Evolutionary conservation across 176 grass and related monocot genomes (phyloP).

Genomic region (Oryza punctata): DNA sequence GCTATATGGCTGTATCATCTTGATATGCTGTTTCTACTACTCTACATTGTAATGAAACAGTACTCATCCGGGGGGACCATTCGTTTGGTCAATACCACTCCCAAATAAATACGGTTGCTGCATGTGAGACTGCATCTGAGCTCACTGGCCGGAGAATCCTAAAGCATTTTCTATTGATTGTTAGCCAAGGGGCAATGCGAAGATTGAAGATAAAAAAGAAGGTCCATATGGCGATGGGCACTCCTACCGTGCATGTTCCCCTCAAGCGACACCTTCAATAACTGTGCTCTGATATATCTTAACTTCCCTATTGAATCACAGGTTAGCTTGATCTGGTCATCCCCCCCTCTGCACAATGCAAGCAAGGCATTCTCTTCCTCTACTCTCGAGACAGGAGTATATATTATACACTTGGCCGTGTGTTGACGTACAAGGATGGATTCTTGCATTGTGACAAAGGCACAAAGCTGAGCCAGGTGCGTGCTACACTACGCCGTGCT

Average conservation of each 20-base stretch:
- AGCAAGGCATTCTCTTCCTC: slow-evolving; percentile 18
- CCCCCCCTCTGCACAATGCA: not conserved
- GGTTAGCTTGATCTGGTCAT: slow-evolving; percentile 9
- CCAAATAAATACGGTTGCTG: slow-evolving; percentile 26
- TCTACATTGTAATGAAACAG: slow-evolving; percentile 20
- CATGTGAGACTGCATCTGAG: slow-evolving; percentile 47
- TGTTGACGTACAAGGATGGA: not conserved
- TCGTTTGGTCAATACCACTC: slow-evolving; percentile 35
- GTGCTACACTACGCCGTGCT: not conserved
- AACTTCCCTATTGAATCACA: not conserved
- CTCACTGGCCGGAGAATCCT: slow-evolving; percentile 27
- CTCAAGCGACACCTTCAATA: not conserved
- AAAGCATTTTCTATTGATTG: slow-evolving; percentile 7
- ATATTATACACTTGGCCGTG: not conserved
- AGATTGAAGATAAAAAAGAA: slow-evolving; percentile 23
- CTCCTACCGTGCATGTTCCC: slow-evolving; percentile 41
- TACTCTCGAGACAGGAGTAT: not conserved
- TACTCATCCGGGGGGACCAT: slow-evolving; percentile 28
- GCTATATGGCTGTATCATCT: not conserved
- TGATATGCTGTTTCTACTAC: not conserved
- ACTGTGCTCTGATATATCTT: not conserved
- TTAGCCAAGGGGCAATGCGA: not conserved
- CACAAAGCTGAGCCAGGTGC: slow-evolving; percentile 11
- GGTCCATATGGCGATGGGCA: not conserved
- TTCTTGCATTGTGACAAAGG: not conserved